Conservation (phyloP, 2,329 filamentous ascomycete genomes). For the Phoma herbarum region DNA sequence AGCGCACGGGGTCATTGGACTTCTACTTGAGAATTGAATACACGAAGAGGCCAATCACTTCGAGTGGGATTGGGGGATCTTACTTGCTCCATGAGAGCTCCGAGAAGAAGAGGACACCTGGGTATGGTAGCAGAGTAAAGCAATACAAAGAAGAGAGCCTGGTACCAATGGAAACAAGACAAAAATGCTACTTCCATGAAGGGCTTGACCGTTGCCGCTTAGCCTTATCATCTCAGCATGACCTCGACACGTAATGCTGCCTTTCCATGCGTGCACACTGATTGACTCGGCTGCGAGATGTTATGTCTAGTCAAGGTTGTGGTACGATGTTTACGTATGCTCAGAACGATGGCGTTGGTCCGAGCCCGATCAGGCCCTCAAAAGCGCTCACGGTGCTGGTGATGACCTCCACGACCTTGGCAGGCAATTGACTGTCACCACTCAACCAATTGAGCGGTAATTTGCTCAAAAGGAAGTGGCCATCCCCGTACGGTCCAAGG, state of each 20-base stretch:
- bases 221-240: neutral
- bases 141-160: neutral
- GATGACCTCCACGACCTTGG: neutral
- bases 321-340: neutral
- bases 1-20: too few relatives aligned
- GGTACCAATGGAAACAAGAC: neutral
- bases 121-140: neutral
- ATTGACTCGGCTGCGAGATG: neutral
- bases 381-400: neutral
- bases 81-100: neutral
- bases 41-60: neutral
- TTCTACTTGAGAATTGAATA: too few relatives aligned
- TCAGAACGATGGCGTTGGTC: neutral
- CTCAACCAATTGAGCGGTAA: neutral
- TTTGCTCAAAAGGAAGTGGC: neutral
- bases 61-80: too few relatives aligned
- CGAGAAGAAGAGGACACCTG: too few relatives aligned
- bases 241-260: neutral
- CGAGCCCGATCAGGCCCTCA: neutral
- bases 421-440: constrained; percentile 1
- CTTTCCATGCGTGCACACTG: neutral
- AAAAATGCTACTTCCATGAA: neutral
- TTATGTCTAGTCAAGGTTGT: neutral
- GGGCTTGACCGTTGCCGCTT: neutral
- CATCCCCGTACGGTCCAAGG: constrained; percentile 2